Percentiles rank a stretch among this genome's conserved stretches.
Conservation (phyloP, 1,284 basidiomycete species). For the Wolfiporia cocos region DNA sequence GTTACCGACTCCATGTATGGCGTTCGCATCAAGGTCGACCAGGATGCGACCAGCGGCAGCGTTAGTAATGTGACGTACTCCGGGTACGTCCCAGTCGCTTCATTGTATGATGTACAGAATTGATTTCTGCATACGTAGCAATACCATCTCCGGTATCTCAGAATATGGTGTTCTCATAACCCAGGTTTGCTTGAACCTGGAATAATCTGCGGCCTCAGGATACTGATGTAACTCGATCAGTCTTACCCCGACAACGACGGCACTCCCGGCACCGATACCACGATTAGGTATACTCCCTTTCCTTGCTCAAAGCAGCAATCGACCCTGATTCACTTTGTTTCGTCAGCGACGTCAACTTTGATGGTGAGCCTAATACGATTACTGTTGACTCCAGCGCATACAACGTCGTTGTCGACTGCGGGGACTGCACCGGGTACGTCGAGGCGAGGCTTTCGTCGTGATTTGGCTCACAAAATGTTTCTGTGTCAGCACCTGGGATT, state of each 20-base stretch:
- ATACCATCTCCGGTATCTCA: constrained; percentile 21
- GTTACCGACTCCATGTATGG: constrained; percentile 21
- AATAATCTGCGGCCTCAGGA: neutral
- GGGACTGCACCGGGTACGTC: constrained; percentile 23
- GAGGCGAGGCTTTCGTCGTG: neutral
- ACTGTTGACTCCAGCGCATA: constrained; percentile 21
- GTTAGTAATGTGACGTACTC: constrained; percentile 34
- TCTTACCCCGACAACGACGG: constrained; percentile 32
- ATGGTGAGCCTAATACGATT: constrained; percentile 20
- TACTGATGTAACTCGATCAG: constrained; percentile 8
- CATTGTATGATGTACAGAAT: neutral
- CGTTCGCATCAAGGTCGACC: constrained; percentile 34
- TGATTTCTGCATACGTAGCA: constrained; percentile 6
- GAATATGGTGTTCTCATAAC: constrained; percentile 34
- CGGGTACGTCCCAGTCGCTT: constrained; percentile 2
- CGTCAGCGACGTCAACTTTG: constrained; percentile 26
- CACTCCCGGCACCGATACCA: constrained; percentile 30
- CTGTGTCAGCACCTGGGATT: constrained; percentile 44
- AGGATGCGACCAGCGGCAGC: constrained; percentile 26
- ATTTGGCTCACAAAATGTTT: neutral
- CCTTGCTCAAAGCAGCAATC: too few relatives aligned
- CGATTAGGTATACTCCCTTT: constrained; percentile 21
- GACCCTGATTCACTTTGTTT: neutral
- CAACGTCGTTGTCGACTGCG: constrained; percentile 29
- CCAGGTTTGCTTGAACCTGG: constrained; percentile 18